Evolutionary conservation across 2,329 filamentous ascomycete genomes (phyloP), one percentile per base, ranked within the genome.

Genomic region (Teratosphaeria nubilosa): DNA sequence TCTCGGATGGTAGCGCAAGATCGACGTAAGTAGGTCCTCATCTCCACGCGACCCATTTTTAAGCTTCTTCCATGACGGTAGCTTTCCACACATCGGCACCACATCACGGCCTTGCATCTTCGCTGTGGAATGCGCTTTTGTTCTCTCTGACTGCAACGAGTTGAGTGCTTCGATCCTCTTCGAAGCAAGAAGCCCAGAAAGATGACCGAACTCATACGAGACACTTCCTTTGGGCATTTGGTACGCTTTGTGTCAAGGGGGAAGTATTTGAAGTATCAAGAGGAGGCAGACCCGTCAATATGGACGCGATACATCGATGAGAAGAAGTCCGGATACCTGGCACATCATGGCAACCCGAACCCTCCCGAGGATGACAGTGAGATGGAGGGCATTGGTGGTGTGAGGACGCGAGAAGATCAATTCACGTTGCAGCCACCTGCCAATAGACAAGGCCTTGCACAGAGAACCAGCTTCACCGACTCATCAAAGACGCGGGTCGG

Each of bases 271-370:
- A 65, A 73, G 58, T 80, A 78, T 59, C 71, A 73, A 31, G 78
- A 80, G 68, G 78, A 82, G 60, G 68, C 65, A 53, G 75, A 83
- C 61, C 71, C 75, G 0, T 71, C 72, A 3, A 61, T 81, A 58
- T 82, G 77, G 74, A 76, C 76, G 58, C 71, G 72, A 62, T 82
- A 77, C 59, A 67, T 81, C 58, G 74, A 79, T 59, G 69, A 73
- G 51, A 76, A 80, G 59, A 81, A 80, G 61, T 80, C 78, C 2
- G 74, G 68, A 11, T 72, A 77, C 56, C 72, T 78, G 57, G 78
- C 78, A 0, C 72, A 76, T 34, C 74, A 78, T 61, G 78, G 77
- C 48, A 64, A 73, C 51, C 70, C 71, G 0, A 68, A 72, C 24
- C 68, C 70, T 3, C 70, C 72, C 1, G 67, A 72, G 41, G 69